These are phyloP conservation scores for Sclerotinia trifoliorum DNA, from an alignment of 2,329 filamentous ascomycete species.

Conservation along the genomic window DNA sequence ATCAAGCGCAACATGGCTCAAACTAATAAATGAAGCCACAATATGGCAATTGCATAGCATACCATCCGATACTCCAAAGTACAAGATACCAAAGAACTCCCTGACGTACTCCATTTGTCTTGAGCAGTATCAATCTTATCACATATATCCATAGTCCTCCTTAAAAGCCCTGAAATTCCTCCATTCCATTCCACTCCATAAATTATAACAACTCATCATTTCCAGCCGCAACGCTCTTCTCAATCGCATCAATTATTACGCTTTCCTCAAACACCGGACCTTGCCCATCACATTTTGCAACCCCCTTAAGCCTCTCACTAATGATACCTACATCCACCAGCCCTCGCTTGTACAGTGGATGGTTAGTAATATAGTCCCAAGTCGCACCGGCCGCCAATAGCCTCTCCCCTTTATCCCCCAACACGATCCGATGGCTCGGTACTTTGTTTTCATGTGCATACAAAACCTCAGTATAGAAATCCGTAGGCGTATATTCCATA, in stretches of 20 bases:
- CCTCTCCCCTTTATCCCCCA: slow-evolving; percentile 65
- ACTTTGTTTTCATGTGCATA: slow-evolving; percentile 60
- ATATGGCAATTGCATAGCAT: neutral
- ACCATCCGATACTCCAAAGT: neutral
- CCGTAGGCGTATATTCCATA: slow-evolving; percentile 68
- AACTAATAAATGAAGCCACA: neutral
- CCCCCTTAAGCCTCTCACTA: slow-evolving; percentile 71
- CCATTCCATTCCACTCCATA: neutral
- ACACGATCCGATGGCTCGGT: slow-evolving; percentile 66
- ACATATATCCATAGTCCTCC: slow-evolving; percentile 8
- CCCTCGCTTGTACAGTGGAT: slow-evolving; percentile 73
- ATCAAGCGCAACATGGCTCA: neutral
- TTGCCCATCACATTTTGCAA: slow-evolving; percentile 80
- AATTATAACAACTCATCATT: slow-evolving; percentile 72
- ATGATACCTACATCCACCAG: slow-evolving; percentile 80
- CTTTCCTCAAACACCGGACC: slow-evolving; percentile 84
- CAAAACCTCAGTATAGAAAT: slow-evolving; percentile 66
- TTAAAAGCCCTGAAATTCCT: slow-evolving; percentile 22
- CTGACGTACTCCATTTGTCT: neutral
- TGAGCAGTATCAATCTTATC: neutral
- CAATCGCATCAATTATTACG: slow-evolving; percentile 70
- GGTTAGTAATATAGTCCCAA: slow-evolving; percentile 85
- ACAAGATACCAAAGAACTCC: slow-evolving; percentile 12
- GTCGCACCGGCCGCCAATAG: slow-evolving; percentile 74
- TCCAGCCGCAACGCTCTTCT: slow-evolving; percentile 72